A percentile compares a stretch with the other conserved stretches of the same genome.
Conservation (phyloP, 2,329 filamentous ascomycete genomes). For the Neofusicoccum cordaticola region DNA sequence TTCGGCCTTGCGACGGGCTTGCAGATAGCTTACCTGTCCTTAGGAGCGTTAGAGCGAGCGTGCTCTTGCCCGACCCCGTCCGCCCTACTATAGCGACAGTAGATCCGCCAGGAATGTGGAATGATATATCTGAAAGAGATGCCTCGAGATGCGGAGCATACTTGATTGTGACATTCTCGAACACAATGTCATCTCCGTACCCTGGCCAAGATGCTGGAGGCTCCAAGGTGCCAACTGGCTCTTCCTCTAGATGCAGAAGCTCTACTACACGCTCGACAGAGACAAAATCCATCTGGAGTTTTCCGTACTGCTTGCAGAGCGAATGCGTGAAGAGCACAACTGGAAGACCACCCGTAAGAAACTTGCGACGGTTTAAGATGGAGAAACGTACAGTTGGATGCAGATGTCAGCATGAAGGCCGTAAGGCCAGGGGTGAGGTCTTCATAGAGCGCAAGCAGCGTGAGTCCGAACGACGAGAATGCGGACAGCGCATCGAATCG, state of each 20-base stretch:
- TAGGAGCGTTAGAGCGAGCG: conserved; percentile 62
- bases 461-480: conserved; percentile 69
- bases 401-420: conserved; percentile 77
- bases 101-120: conserved; percentile 74
- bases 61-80: conserved; percentile 77
- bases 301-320: conserved; percentile 76
- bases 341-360: not conserved
- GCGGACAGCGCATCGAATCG: conserved; percentile 73
- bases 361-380: not conserved
- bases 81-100: conserved; percentile 77
- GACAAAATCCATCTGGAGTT: conserved; percentile 88
- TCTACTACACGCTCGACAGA: conserved; percentile 85
- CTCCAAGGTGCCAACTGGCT: conserved; percentile 62
- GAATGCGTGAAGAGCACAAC: conserved; percentile 65
- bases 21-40: conserved; percentile 39
- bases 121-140: conserved; percentile 64
- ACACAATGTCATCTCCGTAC: conserved; percentile 61
- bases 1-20: no score
- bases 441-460: conserved; percentile 70
- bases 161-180: conserved; percentile 72
- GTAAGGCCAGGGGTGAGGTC: conserved; percentile 75
- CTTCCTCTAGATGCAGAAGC: conserved; percentile 74
- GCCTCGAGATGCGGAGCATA: conserved; percentile 78
- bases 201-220: conserved; percentile 77
- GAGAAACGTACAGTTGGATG: conserved; percentile 54